These are phyloP conservation scores for Batkoa obscura DNA, from an alignment of 371 early-diverging fungal species.

Conservation along the genomic window DNA sequence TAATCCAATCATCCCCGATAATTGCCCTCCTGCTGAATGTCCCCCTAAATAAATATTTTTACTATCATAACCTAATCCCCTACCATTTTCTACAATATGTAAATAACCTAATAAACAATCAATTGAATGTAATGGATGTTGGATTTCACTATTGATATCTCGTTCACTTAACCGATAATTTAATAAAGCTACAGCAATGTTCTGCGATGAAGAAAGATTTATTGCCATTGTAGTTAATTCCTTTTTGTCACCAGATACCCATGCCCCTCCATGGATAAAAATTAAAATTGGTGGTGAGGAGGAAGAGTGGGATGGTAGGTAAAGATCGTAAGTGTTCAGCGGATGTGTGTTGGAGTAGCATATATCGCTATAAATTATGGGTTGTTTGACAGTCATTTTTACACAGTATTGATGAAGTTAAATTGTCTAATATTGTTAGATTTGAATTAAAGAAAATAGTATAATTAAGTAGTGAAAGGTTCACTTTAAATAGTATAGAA, in stretches of 20 bases:
- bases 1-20: not conserved
- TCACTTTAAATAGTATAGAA: too few species aligned
- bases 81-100: not conserved
- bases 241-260: not conserved
- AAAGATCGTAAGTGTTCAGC: too few species aligned
- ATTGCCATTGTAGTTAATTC: not conserved
- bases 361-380: too few species aligned
- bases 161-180: not conserved
- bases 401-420: too few species aligned
- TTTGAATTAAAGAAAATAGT: too few species aligned
- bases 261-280: conserved; percentile 5
- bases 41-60: not conserved
- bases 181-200: not conserved
- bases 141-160: not conserved
- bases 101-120: conserved; percentile 1
- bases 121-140: not conserved
- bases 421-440: too few species aligned
- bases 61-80: not conserved
- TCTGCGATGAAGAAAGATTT: not conserved
- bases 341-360: too few species aligned
- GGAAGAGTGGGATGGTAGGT: too few species aligned
- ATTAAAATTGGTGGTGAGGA: not conserved
- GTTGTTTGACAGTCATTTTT: too few species aligned
- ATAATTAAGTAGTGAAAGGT: too few species aligned
- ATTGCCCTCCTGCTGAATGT: conserved; percentile 3